A percentile compares a stretch with the other conserved stretches of the same genome.
phyloP scores from a whole-genome alignment of 176 grass and related monocot species.

The Oryza glaberrima region DNA sequence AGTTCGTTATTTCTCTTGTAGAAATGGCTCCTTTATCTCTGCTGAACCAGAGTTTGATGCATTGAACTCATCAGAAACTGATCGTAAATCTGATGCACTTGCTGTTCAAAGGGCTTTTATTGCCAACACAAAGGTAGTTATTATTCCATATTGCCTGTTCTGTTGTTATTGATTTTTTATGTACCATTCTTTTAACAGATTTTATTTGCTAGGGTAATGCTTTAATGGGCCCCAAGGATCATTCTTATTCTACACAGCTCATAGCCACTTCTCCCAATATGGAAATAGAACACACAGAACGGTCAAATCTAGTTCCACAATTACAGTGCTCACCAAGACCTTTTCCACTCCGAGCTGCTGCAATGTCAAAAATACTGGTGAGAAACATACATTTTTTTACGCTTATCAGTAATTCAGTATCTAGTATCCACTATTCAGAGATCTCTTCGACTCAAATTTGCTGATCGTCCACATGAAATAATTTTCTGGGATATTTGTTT shows the following conservation, averaged over 20 bases:
- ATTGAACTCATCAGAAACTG: constrained; percentile 60
- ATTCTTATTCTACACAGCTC: constrained; percentile 68
- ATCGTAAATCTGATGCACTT: constrained; percentile 79
- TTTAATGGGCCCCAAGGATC: constrained; percentile 52
- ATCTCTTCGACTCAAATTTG: constrained; percentile 1
- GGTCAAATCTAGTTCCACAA: constrained; percentile 52
- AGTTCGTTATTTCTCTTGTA: constrained; percentile 33
- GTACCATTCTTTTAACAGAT: constrained; percentile 35
- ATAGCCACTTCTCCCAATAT: constrained; percentile 70
- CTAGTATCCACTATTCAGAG: not conserved
- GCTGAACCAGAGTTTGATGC: constrained; percentile 55
- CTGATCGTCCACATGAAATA: constrained; percentile 17
- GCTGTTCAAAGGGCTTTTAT: constrained; percentile 92
- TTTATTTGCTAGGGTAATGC: constrained; percentile 62
- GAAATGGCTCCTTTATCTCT: constrained; percentile 62
- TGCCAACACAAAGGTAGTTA: constrained; percentile 61
- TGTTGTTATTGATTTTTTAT: constrained; percentile 12
- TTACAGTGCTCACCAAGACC: constrained; percentile 60
- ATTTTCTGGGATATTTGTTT: constrained; percentile 29
- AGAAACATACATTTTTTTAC: constrained; percentile 27
- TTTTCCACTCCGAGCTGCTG: constrained; percentile 73
- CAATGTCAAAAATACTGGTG: constrained; percentile 98
- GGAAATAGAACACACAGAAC: constrained; percentile 53
- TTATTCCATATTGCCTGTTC: constrained; percentile 26
- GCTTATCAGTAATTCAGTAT: not conserved